Evolutionary conservation across 306 rosid species (phyloP).

Genomic region (Arachis hypogaea): DNA sequence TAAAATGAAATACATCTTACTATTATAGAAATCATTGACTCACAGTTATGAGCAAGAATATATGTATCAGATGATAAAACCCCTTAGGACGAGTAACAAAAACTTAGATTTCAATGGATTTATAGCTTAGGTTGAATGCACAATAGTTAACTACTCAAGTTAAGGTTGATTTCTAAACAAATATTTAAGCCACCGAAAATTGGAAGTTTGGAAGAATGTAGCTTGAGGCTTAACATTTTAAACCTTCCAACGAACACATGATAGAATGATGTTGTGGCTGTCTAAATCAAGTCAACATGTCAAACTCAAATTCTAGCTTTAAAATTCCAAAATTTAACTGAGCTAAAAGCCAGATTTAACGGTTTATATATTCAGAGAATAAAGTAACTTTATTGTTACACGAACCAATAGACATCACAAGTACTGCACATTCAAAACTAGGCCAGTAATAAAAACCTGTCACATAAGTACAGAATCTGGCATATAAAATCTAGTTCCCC

Average conservation of each 20-base stretch:
- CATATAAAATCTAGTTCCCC: background rate
- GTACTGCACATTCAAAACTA: background rate
- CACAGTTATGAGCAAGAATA: background rate
- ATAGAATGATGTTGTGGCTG: slow-evolving; percentile 1
- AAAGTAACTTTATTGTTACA: background rate
- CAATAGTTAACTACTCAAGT: background rate
- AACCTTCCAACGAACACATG: background rate
- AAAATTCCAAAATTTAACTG: background rate
- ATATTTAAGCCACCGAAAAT: background rate
- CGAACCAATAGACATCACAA: slow-evolving; percentile 7
- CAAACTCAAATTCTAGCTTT: background rate
- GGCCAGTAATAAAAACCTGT: slow-evolving; percentile 8
- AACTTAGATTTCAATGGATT: background rate
- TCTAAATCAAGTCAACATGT: slow-evolving; percentile 3
- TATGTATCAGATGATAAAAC: slow-evolving; percentile 11
- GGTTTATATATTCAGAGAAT: background rate
- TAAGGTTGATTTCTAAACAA: slow-evolving; percentile 8
- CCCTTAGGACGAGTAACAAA: background rate
- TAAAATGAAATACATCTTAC: slow-evolving; percentile 26
- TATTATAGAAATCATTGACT: slow-evolving; percentile 31
- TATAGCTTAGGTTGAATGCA: slow-evolving; percentile 2
- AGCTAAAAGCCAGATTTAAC: background rate
- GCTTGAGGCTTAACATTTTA: slow-evolving; percentile 5
- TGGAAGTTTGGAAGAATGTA: background rate
- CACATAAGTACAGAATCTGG: background rate